Base-by-base conservation (phyloP, 805 yeast genomes). In the Monosporozyma siamensis region DNA sequence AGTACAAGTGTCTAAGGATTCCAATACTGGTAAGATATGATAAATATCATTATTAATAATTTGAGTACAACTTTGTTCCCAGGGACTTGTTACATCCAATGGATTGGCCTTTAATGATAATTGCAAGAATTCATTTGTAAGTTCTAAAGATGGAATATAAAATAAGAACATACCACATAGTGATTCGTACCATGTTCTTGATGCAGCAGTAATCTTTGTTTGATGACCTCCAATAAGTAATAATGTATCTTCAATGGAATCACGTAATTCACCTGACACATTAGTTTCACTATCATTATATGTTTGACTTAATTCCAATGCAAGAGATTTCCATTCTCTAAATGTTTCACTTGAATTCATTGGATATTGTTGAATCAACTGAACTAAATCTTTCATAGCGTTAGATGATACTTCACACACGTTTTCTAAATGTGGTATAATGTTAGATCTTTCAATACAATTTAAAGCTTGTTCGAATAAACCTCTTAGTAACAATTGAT, bases 171-270 rank as follows among this genome's bases (percentile, higher is more conserved):
- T 66, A 6, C 77, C 75, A 31, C 71, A 63, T 31, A 76, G 69
- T 11, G 78, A 67, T 53, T 83, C 92, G 55, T 78, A 82, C 94
- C 94, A 83, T 0, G 75, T 61, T 6, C 67, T 65, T 12, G 84
- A 71, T 51, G 65, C 68, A 12, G 66, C 65, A 3, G 75, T 55
- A 18, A 81, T 80, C 3, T 77, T 66, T 30, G 54, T 50, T 39
- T 65, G 61, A 38, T 66, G 58, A 15, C 74, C 74, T 25, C 68
- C 54, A 0, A 68, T 43, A 15, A 69, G 47, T 12, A 54, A 44
- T 21, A 69, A 45, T 6, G 65, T 54, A 21, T 58, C 58, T 46
- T 54, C 60, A 20, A 68, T 49, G 41, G 48, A 45, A 32, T 55
- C 59, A 4, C 64, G 53, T 38, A 58, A 27, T 36, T 55, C 61